Percentiles rank a stretch among this genome's conserved stretches.
These are phyloP conservation scores for Lodderomyces orthopsilosis DNA, from an alignment of 1,139 yeast genomes.

Conservation along the genomic window DNA sequence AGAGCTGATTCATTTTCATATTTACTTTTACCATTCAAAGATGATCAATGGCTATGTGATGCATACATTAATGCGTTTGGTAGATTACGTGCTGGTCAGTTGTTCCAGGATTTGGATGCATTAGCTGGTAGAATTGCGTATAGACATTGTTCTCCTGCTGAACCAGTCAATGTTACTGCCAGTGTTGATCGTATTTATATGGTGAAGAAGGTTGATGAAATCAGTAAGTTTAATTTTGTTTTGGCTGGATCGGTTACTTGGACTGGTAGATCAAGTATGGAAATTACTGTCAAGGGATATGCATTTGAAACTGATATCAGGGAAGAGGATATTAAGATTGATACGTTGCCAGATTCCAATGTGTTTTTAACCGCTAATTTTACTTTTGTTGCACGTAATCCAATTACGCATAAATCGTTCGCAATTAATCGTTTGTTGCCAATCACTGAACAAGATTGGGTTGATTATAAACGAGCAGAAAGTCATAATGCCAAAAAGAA, in stretches of 20 bases:
- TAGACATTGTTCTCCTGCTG: constrained; percentile 84
- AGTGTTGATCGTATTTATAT: constrained; percentile 89
- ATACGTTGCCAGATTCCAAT: constrained; percentile 41
- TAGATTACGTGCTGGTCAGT: constrained; percentile 82
- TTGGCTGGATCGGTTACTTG: constrained; percentile 88
- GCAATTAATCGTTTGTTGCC: constrained; percentile 82
- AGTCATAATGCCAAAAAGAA: constrained; percentile 84
- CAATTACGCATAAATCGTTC: constrained; percentile 81
- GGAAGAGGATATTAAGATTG: constrained; percentile 9
- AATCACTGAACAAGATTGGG: constrained; percentile 68
- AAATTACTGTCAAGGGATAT: constrained; percentile 85
- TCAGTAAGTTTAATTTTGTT: constrained; percentile 70
- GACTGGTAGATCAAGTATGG: constrained; percentile 96
- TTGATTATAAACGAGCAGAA: constrained; percentile 85
- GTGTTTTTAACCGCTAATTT: constrained; percentile 81
- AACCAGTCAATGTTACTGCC: constrained; percentile 91
- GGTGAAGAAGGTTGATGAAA: constrained; percentile 80
- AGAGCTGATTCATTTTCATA: constrained; percentile 75
- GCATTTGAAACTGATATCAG: constrained; percentile 54
- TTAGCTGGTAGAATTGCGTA: constrained; percentile 86
- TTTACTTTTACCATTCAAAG: constrained; percentile 75
- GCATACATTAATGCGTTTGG: constrained; percentile 88
- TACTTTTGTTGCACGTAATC: constrained; percentile 94
- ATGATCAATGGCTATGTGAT: constrained; percentile 79
- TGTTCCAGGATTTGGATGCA: constrained; percentile 89